Evolutionary conservation across 345 rosid species (phyloP), one percentile per base, ranked within the genome.

Genomic region (Orychophragmus violaceus): DNA sequence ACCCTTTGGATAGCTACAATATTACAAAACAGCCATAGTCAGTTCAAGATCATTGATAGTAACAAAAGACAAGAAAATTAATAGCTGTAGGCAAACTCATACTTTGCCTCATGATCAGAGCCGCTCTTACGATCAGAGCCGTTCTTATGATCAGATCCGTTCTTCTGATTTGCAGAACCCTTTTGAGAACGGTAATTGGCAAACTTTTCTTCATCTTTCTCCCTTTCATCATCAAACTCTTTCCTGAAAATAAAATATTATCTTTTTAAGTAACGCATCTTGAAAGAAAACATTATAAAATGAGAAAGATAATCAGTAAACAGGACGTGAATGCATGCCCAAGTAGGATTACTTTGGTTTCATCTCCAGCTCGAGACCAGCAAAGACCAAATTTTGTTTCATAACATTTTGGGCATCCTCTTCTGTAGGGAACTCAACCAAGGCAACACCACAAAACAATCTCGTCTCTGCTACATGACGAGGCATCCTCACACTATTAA

Each of bases 401-500:
- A 87, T 70, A 60, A 85, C 32, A 46, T 80, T 84, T 42, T 83
- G 81, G 44, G 95, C 85, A 10, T 88, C 95, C 72, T 88, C 91
- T 69, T 85, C 87, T 4, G 83, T 53, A 59, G 90, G 83, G 74
- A 93, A 87, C 76, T 93, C 99, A 45, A 93, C 65, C 83, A 90
- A 72, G 64, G 92, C 96, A 72, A 90, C 82, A 29, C 99, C 99
- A 78, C 81, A 81, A 68, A 90, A 85, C 6, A 81, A 59, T 71
- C 81, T 85, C 28, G 81, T 76, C 74, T 90, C 90, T 37, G 80
- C 89, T 19, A 84, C 82, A 81, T 84, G 97, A 39, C 84, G 87
- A 66, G 99, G 97, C 82, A 93, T 63, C 78, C 97, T 90, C 78
- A 93, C 88, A 65, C 97, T 90, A 59, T 81, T 83, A 18, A 93